Percentiles rank a stretch among this genome's conserved stretches.
These are phyloP conservation scores for Flammula alnicola DNA, from an alignment of 1,284 basidiomycete genomes.

Conservation along the genomic window DNA sequence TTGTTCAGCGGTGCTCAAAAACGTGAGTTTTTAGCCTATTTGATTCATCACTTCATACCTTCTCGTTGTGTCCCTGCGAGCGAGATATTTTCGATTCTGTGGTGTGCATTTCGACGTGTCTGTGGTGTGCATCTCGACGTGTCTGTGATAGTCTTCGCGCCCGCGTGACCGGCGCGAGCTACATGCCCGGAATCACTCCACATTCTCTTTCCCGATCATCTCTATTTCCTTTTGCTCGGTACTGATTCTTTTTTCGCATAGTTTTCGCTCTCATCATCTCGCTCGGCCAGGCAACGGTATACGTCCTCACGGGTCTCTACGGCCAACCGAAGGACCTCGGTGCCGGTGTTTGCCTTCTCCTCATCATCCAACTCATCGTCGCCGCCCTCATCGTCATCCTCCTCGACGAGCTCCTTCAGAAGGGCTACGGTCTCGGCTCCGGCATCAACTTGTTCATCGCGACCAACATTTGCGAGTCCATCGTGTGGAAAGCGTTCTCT, in stretches of 20 bases:
- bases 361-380: slow-evolving; percentile 94
- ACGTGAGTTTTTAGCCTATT: slow-evolving; percentile 58
- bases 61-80: not conserved
- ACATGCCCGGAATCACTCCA: no score
- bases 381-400: slow-evolving; percentile 97
- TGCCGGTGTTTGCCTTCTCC: slow-evolving; percentile 93
- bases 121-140: no score
- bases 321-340: slow-evolving; percentile 94
- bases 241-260: slow-evolving; percentile 37
- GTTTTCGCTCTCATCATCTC: slow-evolving; percentile 97
- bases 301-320: slow-evolving; percentile 96
- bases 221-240: not conserved
- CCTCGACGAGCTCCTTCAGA: slow-evolving; percentile 97
- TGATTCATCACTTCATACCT: not conserved
- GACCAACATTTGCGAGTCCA: slow-evolving; percentile 99
- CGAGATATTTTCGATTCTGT: not conserved
- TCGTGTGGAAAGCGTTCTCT: slow-evolving; percentile 99
- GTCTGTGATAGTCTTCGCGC: no score
- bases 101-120: not conserved
- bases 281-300: slow-evolving; percentile 96
- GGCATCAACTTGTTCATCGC: slow-evolving; percentile 99
- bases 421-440: slow-evolving; percentile 98
- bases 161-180: no score
- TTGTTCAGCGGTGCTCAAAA: slow-evolving; percentile 98
- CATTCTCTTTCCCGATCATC: not conserved